Evolutionary conservation across 1,284 basidiomycete genomes (phyloP), one percentile per base, ranked within the genome.

Genomic region (Cryptococcus wingfieldii): DNA sequence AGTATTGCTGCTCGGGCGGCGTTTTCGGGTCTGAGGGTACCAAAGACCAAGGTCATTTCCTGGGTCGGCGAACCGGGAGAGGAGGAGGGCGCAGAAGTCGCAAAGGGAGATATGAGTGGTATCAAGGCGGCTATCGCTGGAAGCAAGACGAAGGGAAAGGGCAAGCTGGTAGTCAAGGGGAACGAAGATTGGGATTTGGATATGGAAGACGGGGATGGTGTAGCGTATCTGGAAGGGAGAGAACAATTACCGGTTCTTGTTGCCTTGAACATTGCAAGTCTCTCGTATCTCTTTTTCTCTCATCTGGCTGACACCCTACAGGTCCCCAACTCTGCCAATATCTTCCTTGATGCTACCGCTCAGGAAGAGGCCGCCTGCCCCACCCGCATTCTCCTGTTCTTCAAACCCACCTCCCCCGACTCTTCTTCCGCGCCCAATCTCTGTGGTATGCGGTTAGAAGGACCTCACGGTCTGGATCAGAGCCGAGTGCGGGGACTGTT

Each of bases 101-200:
- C 61, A 14, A 54, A 65, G 34, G 61, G 60, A 18, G 71, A 69
- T 60, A 53, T 72, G 55, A 65, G 63, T 12, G 75, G 74, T 10
- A 74, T 76, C 55, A 76, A 75, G 51, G 74, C 73, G 34, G 75
- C 74, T 7, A 66, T 77, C 12, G 60, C 59, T n/a, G 63, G 54
- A 7, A 63, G 61, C 9, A 64, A 59, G 42, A 66, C 60, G 10
- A 72, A 70, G 47, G 69, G 66, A 0, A 69, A 63, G 50, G 63
- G 60, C 1, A 60, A 55, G 27, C 59, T 62, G 18, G 50, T 66
- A 1, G 64, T 62, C 0, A 59, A 63, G n/a, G 71, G 71, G 4
- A 69, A 62, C 2, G 76, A 77, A 46, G 75, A 77, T 51, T 77
- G 76, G 76, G 76, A 77, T 59, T 50, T 77, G 53, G 74, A 72